Base-by-base conservation (phyloP, 2,329 filamentous ascomycete genomes). In the Alternaria brassicae region DNA sequence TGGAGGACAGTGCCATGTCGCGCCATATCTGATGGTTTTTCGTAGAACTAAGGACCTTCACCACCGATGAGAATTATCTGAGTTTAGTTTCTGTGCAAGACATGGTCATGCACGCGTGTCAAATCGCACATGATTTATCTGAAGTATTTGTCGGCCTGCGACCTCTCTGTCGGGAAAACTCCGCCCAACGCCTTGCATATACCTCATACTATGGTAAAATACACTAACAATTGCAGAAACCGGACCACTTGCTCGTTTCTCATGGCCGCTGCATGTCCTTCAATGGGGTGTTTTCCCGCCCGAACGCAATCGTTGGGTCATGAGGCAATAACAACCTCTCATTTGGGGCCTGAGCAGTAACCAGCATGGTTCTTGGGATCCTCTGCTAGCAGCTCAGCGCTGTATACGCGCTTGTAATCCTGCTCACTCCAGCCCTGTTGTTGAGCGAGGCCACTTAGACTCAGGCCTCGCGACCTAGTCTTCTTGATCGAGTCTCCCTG, bases 341-440 rank as follows among this genome's bases (percentile, higher is more conserved):
- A 48, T 48, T 71, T 63, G 3, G 53, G 19, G 1, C 62, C 67
- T 19, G 67, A 69, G 15, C 60, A 62, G 59, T 78, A 77, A 1
- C 74, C 75, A 6, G 59, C 61, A 39, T 68, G 59, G 6, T 63
- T 60, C 32, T 70, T 67, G 3, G 66, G 68, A 21, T 67, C 63
- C 25, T 65, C 63, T 40, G 65, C 68, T 58, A 69, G 66, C 60
- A 76, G 41, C 19, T 61, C 58, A 4, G 64, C 61, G 52, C 62
- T 76, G 44, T 69, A 75, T 9, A 76, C 49, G 36, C 73, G 70
- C 62, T 73, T 78, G 55, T 67, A 68, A 34, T 78, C 75, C 61
- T 77, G 71, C 58, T 73, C 71, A 44, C 52, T 77, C 74, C 74
- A 78, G 39, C 72, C 72, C 55, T 73, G 72, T 50, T 73, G 63